A percentile compares a stretch with the other conserved stretches of the same genome.
phyloP scores from a whole-genome alignment of 306 rosid genomes.

The Pyrus pyrifolia region DNA sequence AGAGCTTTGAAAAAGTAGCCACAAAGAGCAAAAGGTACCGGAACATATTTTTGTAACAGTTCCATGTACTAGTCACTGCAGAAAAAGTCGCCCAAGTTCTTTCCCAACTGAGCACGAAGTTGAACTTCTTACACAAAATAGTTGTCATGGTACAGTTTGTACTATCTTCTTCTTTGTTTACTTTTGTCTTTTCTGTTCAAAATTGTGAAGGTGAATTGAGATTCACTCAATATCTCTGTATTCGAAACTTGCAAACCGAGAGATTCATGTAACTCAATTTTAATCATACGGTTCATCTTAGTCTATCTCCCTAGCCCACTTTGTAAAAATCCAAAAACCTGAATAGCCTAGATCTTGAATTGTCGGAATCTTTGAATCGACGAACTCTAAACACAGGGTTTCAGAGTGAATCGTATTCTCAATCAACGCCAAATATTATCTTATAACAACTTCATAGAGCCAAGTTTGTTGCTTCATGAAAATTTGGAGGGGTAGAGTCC shows the following conservation, averaged over 20 bases:
- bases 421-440: not conserved
- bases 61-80: not conserved
- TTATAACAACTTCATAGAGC: not conserved
- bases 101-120: not conserved
- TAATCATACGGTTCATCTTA: too few species aligned
- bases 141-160: not conserved
- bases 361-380: too few species aligned
- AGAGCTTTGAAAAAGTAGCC: not conserved
- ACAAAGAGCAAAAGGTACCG: not conserved
- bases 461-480: not conserved
- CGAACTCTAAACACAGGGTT: too few species aligned
- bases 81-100: not conserved
- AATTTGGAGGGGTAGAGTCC: not conserved
- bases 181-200: not conserved
- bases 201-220: not conserved
- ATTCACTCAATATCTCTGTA: too few species aligned
- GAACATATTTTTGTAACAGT: not conserved
- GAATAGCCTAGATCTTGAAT: too few species aligned
- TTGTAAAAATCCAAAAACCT: too few species aligned
- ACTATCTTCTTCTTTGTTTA: not conserved
- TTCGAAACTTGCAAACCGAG: rapidly evolving
- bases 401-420: not conserved
- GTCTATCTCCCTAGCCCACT: too few species aligned
- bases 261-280: too few species aligned
- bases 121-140: not conserved